These are phyloP conservation scores for Mucor indicus DNA, from an alignment of 371 early-diverging fungal genomes.

Conservation along the genomic window DNA sequence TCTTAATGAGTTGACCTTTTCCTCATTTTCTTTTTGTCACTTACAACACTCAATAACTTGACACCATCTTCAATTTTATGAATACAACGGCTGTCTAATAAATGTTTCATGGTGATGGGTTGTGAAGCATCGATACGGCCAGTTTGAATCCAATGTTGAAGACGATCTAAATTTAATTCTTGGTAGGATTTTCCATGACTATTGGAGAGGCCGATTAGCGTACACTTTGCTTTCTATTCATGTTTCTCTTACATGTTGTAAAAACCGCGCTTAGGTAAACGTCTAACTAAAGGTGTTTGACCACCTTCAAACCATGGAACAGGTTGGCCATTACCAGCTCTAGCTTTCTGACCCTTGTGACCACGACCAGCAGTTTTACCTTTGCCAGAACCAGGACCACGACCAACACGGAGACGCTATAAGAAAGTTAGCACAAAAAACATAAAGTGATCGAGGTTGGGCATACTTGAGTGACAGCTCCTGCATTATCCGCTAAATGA, in stretches of 20 bases:
- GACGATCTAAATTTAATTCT: slow-evolving; percentile 80
- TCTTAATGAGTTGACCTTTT: neutral
- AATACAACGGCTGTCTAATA: slow-evolving; percentile 73
- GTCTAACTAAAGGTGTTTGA: slow-evolving; percentile 81
- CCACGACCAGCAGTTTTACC: slow-evolving; percentile 93
- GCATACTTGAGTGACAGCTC: slow-evolving; percentile 46
- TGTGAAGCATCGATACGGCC: slow-evolving; percentile 83
- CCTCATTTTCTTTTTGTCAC: too few species aligned
- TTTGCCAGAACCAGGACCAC: slow-evolving; percentile 83
- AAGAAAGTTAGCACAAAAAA: neutral
- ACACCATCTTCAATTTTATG: slow-evolving; percentile 86
- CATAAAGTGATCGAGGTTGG: neutral
- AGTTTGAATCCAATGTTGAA: slow-evolving; percentile 89
- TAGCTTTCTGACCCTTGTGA: slow-evolving; percentile 90
- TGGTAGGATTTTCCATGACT: slow-evolving; percentile 68
- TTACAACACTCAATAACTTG: slow-evolving; percentile 77
- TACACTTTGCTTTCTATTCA: neutral
- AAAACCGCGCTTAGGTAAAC: slow-evolving; percentile 92
- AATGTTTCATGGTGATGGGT: slow-evolving; percentile 82
- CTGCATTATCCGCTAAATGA: slow-evolving; percentile 44
- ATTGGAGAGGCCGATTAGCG: neutral
- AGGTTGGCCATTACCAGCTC: slow-evolving; percentile 77
- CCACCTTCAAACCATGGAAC: slow-evolving; percentile 93
- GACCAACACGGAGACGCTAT: slow-evolving; percentile 74
- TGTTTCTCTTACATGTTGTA: slow-evolving; percentile 58